Conservation (phyloP, 2,329 filamentous ascomycete genomes). For the Xylariaceae sp. region DNA sequence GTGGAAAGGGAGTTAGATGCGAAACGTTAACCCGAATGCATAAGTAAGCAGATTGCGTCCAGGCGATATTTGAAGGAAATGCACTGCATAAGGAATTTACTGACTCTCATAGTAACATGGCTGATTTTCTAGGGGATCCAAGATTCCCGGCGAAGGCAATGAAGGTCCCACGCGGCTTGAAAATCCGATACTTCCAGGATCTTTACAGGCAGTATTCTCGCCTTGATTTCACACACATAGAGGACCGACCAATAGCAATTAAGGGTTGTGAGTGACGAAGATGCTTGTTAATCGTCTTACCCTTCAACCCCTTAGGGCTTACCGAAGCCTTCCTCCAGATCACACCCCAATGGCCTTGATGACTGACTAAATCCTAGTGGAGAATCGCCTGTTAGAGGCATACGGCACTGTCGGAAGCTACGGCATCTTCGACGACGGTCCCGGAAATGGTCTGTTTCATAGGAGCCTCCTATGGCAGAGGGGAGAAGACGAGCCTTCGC, state of each 20-base stretch:
- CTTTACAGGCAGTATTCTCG: conserved; percentile 20
- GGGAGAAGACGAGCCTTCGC: neutral
- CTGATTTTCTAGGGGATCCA: conserved; percentile 39
- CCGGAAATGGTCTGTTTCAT: conserved; percentile 14
- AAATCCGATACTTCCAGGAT: conserved; percentile 21
- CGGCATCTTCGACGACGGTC: conserved; percentile 25
- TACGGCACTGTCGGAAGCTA: conserved; percentile 14
- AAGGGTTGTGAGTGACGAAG: conserved; percentile 4
- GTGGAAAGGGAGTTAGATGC: conserved; percentile 43
- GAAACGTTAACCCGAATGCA: conserved; percentile 43
- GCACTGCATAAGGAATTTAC: no score
- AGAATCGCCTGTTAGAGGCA: conserved; percentile 17
- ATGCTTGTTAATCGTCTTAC: neutral
- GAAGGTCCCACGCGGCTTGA: neutral
- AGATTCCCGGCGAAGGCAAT: conserved; percentile 33
- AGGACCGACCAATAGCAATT: conserved; percentile 25
- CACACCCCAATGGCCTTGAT: no score
- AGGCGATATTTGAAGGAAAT: no score
- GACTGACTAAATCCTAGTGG: neutral
- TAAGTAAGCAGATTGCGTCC: conserved; percentile 39
- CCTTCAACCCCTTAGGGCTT: no score
- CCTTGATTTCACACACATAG: conserved; percentile 10
- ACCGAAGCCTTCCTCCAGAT: no score
- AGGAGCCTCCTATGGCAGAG: conserved; percentile 23
- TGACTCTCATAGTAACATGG: conserved; percentile 26